phyloP scores from a whole-genome alignment of 2,329 filamentous ascomycete genomes.

The Oidium heveae region DNA sequence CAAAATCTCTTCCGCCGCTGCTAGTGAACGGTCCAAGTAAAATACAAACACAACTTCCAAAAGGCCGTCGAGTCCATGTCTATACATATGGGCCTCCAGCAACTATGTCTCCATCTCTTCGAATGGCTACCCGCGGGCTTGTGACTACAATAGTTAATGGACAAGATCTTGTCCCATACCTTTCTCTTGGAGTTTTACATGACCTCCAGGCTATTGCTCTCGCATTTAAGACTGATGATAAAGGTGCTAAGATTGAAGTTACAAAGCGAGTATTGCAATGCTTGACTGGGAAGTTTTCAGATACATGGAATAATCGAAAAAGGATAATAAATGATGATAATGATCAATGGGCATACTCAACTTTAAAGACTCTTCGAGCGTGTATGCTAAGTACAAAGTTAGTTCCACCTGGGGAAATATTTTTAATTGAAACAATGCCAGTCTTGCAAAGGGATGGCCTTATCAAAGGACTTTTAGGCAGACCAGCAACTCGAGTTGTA shows the following conservation, averaged over 20 bases:
- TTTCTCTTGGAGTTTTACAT: slow-evolving; percentile 49
- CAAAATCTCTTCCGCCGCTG: slow-evolving; percentile 42
- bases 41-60: slow-evolving; percentile 23
- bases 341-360: slow-evolving; percentile 40
- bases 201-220: slow-evolving; percentile 49
- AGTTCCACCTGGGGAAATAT: slow-evolving; percentile 52
- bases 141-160: slow-evolving; percentile 53
- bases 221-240: slow-evolving; percentile 47
- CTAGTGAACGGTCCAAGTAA: slow-evolving; percentile 25
- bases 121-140: slow-evolving; percentile 43
- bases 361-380: slow-evolving; percentile 37
- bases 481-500: slow-evolving; percentile 41
- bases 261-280: slow-evolving; percentile 39
- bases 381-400: slow-evolving; percentile 46
- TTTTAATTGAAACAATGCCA: slow-evolving; percentile 40
- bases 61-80: slow-evolving; percentile 48
- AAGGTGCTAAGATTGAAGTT: slow-evolving; percentile 40
- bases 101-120: slow-evolving; percentile 43
- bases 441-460: slow-evolving; percentile 45
- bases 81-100: slow-evolving; percentile 56
- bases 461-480: slow-evolving; percentile 20
- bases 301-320: slow-evolving; percentile 27
- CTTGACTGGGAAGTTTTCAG: slow-evolving; percentile 32
- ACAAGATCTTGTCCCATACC: slow-evolving; percentile 45
- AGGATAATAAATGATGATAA: slow-evolving; percentile 26